Percentiles rank a stretch among this genome's conserved stretches.
Evolutionary conservation across 805 yeast genomes (phyloP).

Genomic region (Metschnikowia chrysomelidarum): DNA sequence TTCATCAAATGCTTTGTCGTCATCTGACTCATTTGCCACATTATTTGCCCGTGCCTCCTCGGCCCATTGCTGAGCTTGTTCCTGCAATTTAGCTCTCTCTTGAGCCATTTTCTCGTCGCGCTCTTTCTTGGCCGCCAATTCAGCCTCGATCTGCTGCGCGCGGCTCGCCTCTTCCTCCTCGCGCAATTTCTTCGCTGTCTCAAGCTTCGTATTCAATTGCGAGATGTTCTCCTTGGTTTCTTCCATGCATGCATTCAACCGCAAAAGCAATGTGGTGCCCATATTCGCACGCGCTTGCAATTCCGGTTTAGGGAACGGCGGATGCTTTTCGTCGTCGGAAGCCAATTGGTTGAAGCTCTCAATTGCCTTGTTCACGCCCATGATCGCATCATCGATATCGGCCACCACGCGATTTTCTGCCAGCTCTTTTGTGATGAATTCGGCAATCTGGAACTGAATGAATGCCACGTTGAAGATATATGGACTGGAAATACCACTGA

Average conservation of each 20-base stretch:
- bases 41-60: slow-evolving; percentile 41
- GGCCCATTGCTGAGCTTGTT: slow-evolving; percentile 51
- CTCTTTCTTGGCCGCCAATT: slow-evolving; percentile 42
- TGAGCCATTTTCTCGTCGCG: slow-evolving; percentile 43
- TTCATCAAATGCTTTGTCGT: slow-evolving; percentile 30
- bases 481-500: slow-evolving; percentile 29
- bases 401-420: slow-evolving; percentile 57
- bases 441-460: slow-evolving; percentile 84
- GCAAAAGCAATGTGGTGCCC: slow-evolving; percentile 75
- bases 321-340: slow-evolving; percentile 47
- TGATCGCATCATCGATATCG: slow-evolving; percentile 56
- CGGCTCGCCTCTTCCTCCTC: slow-evolving; percentile 51
- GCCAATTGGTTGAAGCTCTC: slow-evolving; percentile 56
- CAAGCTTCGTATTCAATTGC: slow-evolving; percentile 57
- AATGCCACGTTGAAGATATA: slow-evolving; percentile 79
- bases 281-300: slow-evolving; percentile 81
- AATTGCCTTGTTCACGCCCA: slow-evolving; percentile 63
- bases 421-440: slow-evolving; percentile 61
- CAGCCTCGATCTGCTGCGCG: slow-evolving; percentile 38
- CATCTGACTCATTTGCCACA: slow-evolving; percentile 40
- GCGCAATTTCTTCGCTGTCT: slow-evolving; percentile 66
- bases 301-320: slow-evolving; percentile 80
- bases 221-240: slow-evolving; percentile 71
- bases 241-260: slow-evolving; percentile 64
- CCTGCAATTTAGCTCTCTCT: slow-evolving; percentile 49